Base-by-base conservation (phyloP, 768 basidiomycete genomes). In the Podaxis sp. region DNA sequence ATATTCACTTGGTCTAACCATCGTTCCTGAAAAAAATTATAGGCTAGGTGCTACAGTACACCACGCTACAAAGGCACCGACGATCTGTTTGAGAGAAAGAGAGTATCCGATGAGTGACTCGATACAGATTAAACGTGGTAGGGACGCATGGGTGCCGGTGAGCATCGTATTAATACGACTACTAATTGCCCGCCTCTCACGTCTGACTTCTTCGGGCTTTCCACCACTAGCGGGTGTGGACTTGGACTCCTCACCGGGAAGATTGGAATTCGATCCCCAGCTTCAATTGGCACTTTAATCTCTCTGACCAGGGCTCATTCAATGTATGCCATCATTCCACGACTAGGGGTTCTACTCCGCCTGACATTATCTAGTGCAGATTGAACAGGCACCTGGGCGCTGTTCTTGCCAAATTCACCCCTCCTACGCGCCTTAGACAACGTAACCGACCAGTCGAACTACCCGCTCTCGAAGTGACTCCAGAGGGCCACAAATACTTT, bases 401-500 rank as follows among this genome's bases (percentile, higher is more conserved):
- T 49, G 22, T 28, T 17, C 44, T 67, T 5, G 66, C 66, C n/a
- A 63, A 52, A 13, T 67, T 65, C 39, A 57, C n/a, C 15, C 66
- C 63, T 48, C 28, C 59, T 2, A 46, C 39, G n/a, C 48, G 51
- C 22, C 28, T 53, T 24, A 13, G 52, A 24, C 61, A 48, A 24
- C 39, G 46, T 5, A 17, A 53, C 13, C 36, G 54, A 22, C 38
- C 51, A 12, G 30, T 33, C n/a, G 28, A 54, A 17, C 52, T 54
- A 19, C 22, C 63, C 26, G 33, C 59, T 28, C 64, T 70, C 11
- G 61, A 66, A 42, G 66, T 70, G 8, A 66, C 60, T 13, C 68
- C 69, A 13, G 55, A 63, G 30, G 70, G 70, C 19, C 70, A 69
- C 36, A 19, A 33, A 13, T 65, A 63, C 38, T 68, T 71, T 24